phyloP scores from a whole-genome alignment of 805 yeast species.

The Ogataea salicorniae region DNA sequence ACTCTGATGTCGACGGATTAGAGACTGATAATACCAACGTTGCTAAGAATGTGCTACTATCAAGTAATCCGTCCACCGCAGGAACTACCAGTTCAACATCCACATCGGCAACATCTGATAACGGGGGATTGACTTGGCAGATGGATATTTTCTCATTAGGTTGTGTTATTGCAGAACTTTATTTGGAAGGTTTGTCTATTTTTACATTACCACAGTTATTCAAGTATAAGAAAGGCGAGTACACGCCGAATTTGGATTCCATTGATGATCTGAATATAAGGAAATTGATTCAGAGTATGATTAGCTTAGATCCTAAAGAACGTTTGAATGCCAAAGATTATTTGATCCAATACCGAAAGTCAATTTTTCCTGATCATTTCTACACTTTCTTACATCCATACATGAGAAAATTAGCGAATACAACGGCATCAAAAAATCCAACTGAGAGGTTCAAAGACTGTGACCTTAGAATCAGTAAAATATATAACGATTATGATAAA shows the following conservation, averaged over 20 bases:
- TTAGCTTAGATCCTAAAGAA: conserved; percentile 53
- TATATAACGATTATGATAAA: conserved; percentile 55
- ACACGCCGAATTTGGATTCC: conserved; percentile 54
- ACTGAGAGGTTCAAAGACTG: conserved; percentile 36
- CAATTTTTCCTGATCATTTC: conserved; percentile 63
- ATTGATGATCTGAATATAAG: conserved; percentile 48
- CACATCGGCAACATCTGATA: too few species aligned
- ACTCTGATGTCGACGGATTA: conserved; percentile 8
- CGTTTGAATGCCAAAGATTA: conserved; percentile 54
- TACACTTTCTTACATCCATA: conserved; percentile 68
- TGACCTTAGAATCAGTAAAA: conserved; percentile 52
- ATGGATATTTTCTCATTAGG: conserved; percentile 85
- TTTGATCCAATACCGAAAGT: conserved; percentile 43
- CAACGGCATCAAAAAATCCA: conserved; percentile 1
- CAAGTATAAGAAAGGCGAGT: conserved; percentile 69
- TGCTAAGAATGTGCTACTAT: background rate
- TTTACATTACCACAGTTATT: conserved; percentile 85
- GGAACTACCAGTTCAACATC: background rate
- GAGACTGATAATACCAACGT: background rate
- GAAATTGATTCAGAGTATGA: conserved; percentile 57
- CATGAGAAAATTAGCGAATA: conserved; percentile 37
- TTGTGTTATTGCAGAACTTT: conserved; percentile 87
- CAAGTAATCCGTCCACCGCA: background rate
- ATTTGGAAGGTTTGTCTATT: conserved; percentile 78
- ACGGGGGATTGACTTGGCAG: conserved; percentile 40